Base-by-base conservation (phyloP, 2,329 filamentous ascomycete species). In the Fusarium robinianum region DNA sequence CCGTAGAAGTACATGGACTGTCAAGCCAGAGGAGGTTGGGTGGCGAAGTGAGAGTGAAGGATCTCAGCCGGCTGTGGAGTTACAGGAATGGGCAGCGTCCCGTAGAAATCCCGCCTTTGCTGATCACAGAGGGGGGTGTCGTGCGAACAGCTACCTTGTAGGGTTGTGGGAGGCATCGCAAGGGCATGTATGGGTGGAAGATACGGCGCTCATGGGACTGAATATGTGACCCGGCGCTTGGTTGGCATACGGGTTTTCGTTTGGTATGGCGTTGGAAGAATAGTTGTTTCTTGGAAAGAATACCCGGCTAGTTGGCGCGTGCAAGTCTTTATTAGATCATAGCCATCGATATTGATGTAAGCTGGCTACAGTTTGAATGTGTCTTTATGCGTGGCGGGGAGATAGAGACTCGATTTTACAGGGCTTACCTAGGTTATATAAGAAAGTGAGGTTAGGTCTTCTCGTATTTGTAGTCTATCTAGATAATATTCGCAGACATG, bases 71-170 rank as follows among this genome's bases (percentile, higher is more conserved):
- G 31, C 63, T 85, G 18, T 84, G 82, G 81, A 69, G 75, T 50
- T 85, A 85, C 58, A 70, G 80, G 36, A 84, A 85, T 57, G 82
- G 82, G 2, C 68, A 63, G 44, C 77, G 72, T 26, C 81, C 81
- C 2, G 58, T 69, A 5, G 73, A 77, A 26, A 55, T 59, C 18
- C 69, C 71, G 10, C 66, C 67, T 1, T 49, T 68, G 46, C 38
- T 75, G 26, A 41, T 55, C 3, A 58, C 48, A 18, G 68, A 72
- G 51, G 63, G 64, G 27, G 67, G 71, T 2, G 53, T 72, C 24
- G 57, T 68, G 6, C 66, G 71, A 40, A 70, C 63, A 34, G 68
- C 68, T 18, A 73, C 70, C 3, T 55, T 72, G 46, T 72, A 67
- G 55, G 51, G 46, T 11, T 46, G 48, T 35, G 45, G 41, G 33